Conservation (phyloP, 2,329 filamentous ascomycete genomes). For the Apiospora saccharicola region DNA sequence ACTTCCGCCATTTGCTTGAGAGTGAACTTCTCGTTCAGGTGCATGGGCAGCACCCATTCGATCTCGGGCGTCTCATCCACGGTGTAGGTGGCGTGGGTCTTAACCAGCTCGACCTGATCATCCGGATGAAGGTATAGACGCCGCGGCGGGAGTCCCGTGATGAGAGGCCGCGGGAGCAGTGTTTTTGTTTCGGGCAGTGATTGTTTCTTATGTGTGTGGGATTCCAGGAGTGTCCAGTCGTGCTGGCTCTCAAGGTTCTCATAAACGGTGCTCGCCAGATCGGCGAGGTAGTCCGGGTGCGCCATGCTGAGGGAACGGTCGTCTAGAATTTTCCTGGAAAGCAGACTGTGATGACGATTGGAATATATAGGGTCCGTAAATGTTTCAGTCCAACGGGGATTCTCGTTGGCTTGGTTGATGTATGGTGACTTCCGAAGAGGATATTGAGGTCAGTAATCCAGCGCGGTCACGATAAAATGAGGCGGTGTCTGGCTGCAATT, state of each 20-base stretch:
- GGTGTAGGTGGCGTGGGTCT: conserved; percentile 60
- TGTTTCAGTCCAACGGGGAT: not conserved
- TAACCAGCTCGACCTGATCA: conserved; percentile 78
- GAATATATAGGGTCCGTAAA: not conserved
- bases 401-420: not conserved
- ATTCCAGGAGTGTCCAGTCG: conserved; percentile 70
- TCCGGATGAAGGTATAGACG: conserved; percentile 82
- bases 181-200: conserved; percentile 39
- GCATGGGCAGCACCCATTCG: conserved; percentile 81
- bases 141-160: conserved; percentile 76
- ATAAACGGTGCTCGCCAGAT: conserved; percentile 66
- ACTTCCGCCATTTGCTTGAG: conserved; percentile 70
- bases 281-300: conserved; percentile 36
- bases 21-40: conserved; percentile 77
- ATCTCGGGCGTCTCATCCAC: conserved; percentile 62
- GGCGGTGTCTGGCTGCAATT: conserved; percentile 12
- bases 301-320: conserved; percentile 33
- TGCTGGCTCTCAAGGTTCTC: conserved; percentile 80
- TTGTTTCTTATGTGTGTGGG: conserved; percentile 52
- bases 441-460: not conserved
- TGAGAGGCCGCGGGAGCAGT: conserved; percentile 65
- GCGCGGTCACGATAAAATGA: not conserved
- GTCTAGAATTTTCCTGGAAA: not conserved
- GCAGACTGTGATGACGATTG: not conserved
- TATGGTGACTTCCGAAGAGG: not conserved